These are phyloP conservation scores for Cladosporium sp. DNA, from an alignment of 2,329 filamentous ascomycete species.

Conservation along the genomic window DNA sequence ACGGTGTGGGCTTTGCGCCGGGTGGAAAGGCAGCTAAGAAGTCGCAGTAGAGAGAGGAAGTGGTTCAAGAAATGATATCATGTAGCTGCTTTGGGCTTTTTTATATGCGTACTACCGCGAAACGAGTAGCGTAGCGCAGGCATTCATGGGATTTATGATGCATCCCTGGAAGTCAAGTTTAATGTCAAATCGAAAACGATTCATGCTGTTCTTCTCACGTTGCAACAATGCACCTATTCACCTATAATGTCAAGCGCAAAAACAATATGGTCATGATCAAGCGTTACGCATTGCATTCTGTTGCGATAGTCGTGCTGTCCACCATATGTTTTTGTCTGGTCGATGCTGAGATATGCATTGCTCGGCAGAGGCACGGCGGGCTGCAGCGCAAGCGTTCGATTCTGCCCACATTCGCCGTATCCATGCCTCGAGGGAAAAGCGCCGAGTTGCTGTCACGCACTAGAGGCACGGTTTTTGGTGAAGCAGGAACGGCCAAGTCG, in stretches of 20 bases:
- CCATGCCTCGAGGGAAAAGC: not conserved
- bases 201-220: not conserved
- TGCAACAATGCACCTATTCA: not conserved
- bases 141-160: not conserved
- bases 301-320: constrained; percentile 8
- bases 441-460: constrained; percentile 8
- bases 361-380: constrained; percentile 3
- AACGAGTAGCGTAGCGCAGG: not conserved
- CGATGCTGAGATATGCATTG: not conserved
- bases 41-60: constrained; percentile 20
- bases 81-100: not conserved
- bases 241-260: not conserved
- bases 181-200: constrained; percentile 1
- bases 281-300: constrained; percentile 6
- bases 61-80: not conserved
- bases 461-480: constrained; percentile 7
- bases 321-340: not conserved
- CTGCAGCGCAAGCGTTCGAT: not conserved
- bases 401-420: not conserved
- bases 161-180: not conserved
- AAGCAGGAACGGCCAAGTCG: constrained; percentile 20
- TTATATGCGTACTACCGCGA: not conserved
- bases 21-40: constrained; percentile 32
- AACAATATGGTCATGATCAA: constrained; percentile 9
- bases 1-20: constrained; percentile 46